Percentiles rank a stretch among this genome's conserved stretches.
These are phyloP conservation scores for Cephalotrichum gorgonifer DNA, from an alignment of 2,329 filamentous ascomycete species.

Conservation along the genomic window DNA sequence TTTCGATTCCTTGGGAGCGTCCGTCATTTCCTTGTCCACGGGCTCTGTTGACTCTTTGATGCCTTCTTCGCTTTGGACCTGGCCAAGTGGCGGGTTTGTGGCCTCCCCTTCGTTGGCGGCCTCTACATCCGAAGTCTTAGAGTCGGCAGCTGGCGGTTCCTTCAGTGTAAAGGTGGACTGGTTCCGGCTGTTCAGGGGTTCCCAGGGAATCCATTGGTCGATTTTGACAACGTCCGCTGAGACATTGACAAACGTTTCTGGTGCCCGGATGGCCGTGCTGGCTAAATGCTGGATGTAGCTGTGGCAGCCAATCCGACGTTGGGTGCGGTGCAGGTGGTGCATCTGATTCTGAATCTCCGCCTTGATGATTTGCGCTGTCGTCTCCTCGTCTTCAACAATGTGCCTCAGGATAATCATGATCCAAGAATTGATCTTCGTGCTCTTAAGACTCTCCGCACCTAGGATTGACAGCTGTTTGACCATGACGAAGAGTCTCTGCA, in stretches of 20 bases:
- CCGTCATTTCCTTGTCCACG: conserved; percentile 49
- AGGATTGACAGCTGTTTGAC: conserved; percentile 79
- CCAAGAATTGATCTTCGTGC: conserved; percentile 41
- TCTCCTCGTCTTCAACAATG: conserved; percentile 87
- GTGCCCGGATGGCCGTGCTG: conserved; percentile 69
- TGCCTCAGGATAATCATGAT: conserved; percentile 86
- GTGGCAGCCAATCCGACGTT: conserved; percentile 56
- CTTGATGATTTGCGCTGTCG: conserved; percentile 82
- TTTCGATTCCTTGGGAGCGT: conserved; percentile 68
- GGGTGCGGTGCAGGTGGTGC: conserved; percentile 39
- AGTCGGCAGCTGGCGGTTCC: neutral
- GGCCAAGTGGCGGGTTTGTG: neutral
- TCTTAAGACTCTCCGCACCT: conserved; percentile 61
- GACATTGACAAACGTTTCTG: conserved; percentile 77
- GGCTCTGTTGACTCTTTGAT: conserved; percentile 52
- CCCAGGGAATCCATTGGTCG: conserved; percentile 6
- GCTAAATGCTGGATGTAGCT: conserved; percentile 68
- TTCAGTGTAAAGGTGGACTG: conserved; percentile 7
- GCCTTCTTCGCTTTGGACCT: conserved; percentile 20
- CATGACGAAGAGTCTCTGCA: conserved; percentile 89
- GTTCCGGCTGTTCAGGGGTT: conserved; percentile 5
- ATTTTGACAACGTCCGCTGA: conserved; percentile 71
- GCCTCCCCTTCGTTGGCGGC: neutral
- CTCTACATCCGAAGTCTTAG: neutral
- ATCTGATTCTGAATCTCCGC: conserved; percentile 78